A percentile compares a stretch with the other conserved stretches of the same genome.
Conservation (phyloP, 1,284 basidiomycete species). For the Cutaneotrichosporon cavernicola region DNA sequence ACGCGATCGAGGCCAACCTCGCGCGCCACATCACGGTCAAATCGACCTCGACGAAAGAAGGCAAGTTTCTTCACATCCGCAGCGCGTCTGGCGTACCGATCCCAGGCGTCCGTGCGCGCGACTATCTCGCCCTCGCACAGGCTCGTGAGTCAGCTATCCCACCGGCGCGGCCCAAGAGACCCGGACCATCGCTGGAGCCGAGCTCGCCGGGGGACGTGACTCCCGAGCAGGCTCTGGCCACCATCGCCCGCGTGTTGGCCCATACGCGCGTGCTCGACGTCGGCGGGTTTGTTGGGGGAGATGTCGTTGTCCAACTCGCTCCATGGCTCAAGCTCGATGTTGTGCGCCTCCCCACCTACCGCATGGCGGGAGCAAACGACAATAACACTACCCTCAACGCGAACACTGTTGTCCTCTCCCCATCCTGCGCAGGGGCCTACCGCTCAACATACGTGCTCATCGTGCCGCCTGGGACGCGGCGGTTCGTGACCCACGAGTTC, state of each 20-base stretch:
- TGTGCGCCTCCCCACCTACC: not conserved
- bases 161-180: not conserved
- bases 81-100: not conserved
- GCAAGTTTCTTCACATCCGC: not conserved
- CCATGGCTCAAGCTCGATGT: not conserved
- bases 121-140: not conserved
- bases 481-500: conserved; percentile 4
- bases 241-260: not conserved
- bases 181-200: not conserved
- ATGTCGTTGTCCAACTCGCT: not conserved
- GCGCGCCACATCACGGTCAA: conserved; percentile 7
- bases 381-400: conserved; percentile 1
- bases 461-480: not conserved
- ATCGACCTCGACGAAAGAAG: not conserved
- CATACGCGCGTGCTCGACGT: not conserved
- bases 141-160: not conserved
- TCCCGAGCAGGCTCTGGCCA: not conserved
- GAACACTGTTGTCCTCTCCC: conserved; percentile 1
- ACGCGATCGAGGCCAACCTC: conserved; percentile 6
- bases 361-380: not conserved
- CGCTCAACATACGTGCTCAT: not conserved
- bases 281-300: not conserved
- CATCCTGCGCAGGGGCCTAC: not conserved
- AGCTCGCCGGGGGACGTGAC: not conserved
- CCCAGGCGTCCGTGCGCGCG: not conserved